A percentile compares a stretch with the other conserved stretches of the same genome.
These are phyloP conservation scores for Acanthamoeba culbertsoni DNA, from an alignment of 208 protist species.

Conservation along the genomic window DNA sequence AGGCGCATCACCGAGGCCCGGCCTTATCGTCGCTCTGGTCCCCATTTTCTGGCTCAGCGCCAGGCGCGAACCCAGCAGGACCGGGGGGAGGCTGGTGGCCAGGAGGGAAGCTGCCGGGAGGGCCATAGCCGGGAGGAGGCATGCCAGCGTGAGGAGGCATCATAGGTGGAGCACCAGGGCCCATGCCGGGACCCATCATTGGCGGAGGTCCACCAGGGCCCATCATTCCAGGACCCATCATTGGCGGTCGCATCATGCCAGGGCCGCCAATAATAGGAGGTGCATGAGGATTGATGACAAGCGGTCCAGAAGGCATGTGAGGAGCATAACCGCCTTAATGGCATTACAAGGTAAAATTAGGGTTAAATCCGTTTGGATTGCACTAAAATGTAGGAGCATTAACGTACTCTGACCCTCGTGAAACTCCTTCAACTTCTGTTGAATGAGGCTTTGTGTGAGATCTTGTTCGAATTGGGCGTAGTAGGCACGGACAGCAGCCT, in stretches of 20 bases:
- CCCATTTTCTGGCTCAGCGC: not conserved
- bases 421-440: conserved; percentile 42
- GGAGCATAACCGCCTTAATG: not conserved
- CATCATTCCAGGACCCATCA: not conserved
- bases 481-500: conserved; percentile 75
- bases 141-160: not conserved
- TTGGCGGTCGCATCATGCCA: not conserved
- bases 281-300: conserved; percentile 39
- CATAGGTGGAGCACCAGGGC: not conserved
- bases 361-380: not conserved
- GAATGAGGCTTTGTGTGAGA: conserved; percentile 32
- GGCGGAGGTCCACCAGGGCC: not conserved
- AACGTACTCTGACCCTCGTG: conserved; percentile 26
- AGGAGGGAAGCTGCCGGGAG: not conserved
- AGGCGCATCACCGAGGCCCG: too few relatives aligned
- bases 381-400: not conserved
- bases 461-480: conserved; percentile 77
- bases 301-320: not conserved
- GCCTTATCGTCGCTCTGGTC: not conserved
- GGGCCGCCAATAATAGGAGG: not conserved
- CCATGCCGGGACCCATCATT: not conserved
- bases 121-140: not conserved
- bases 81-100: not conserved
- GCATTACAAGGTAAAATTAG: not conserved
- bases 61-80: not conserved